Conservation (phyloP, 2,329 filamentous ascomycete species). For the Nemania diffusa region DNA sequence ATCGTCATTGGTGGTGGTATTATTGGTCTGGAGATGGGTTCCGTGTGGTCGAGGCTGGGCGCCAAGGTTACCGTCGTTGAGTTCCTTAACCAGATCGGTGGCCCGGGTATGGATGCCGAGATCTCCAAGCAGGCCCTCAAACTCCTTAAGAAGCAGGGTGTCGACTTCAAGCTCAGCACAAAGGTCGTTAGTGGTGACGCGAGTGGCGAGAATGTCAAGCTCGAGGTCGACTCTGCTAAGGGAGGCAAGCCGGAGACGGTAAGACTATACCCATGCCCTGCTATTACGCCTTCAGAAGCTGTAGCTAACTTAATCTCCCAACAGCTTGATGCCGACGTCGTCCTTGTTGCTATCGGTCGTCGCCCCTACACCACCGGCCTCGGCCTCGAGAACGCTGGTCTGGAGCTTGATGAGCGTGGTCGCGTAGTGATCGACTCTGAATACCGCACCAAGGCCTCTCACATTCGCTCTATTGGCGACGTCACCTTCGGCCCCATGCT, state of each 20-base stretch:
- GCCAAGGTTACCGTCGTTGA: conserved; percentile 97
- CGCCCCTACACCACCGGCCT: conserved; percentile 93
- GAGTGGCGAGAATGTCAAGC: conserved; percentile 78
- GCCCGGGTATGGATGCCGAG: conserved; percentile 95
- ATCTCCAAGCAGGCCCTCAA: conserved; percentile 93
- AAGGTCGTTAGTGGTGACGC: conserved; percentile 91
- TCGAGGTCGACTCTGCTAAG: conserved; percentile 91
- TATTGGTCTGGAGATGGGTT: conserved; percentile 98
- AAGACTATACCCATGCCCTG: conserved; percentile 50
- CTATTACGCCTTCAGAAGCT: not conserved
- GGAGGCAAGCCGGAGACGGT: conserved; percentile 94
- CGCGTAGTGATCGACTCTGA: conserved; percentile 97
- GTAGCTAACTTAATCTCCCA: conserved; percentile 7
- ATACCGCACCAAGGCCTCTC: conserved; percentile 96
- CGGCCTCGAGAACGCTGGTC: conserved; percentile 90
- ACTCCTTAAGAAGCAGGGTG: conserved; percentile 93
- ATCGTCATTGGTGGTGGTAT: conserved; percentile 98
- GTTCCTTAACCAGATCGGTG: conserved; percentile 95
- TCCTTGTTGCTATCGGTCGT: conserved; percentile 95
- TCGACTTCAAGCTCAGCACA: conserved; percentile 98
- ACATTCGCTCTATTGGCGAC: conserved; percentile 97
- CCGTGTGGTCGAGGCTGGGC: conserved; percentile 95
- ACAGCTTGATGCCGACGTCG: conserved; percentile 91
- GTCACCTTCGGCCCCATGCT: conserved; percentile 98
- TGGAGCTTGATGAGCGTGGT: conserved; percentile 92